Base-by-base conservation (phyloP, 495 filamentous ascomycete species). In the Margaritispora aquatica region DNA sequence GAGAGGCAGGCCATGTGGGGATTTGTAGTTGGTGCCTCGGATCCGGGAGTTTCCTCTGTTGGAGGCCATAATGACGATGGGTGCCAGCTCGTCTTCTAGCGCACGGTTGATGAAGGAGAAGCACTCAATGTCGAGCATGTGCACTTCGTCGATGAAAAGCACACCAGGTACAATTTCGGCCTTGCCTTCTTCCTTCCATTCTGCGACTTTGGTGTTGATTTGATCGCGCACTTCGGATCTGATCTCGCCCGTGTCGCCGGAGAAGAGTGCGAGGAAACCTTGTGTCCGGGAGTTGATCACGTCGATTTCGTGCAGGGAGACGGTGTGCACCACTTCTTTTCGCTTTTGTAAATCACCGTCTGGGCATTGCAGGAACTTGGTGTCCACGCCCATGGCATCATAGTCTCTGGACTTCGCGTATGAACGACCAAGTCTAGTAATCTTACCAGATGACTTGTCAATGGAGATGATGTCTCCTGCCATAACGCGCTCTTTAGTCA, bases 41-140 rank as follows among this genome's bases (percentile, higher is more conserved):
- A 99, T 96, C 51, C 84, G 82, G n/a, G 93, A 87, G 66, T 92
- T 84, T 54, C 94, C 94, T 27, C 94, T 82, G 73, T 99, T 99
- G 80, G 88, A 94, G n/a, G 94, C 94, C 92, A 99, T 97, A 73
- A 99, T 97, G 71, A 99, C 92, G 67, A 99, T 94, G 29, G 94
- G 94, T 1, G 93, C 90, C 19, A 99, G 80, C 62, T 96, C 92
- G 22, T 87, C 88, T 70, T 99, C 94, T 22, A 97, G 79, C 4
- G 94, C 94, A 26, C 95, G 88, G 78, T 99, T 99, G 78, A 99
- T 87, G 78, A 91, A 99, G 46, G 90, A 92, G 76, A 96, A 99
- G 76, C 94, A 97, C 68, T 99, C 94, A 62, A 97, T 96, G 70
- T 99, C 94, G 20, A 99, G 87, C 94, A 97, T 97, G 77, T 99